Evolutionary conservation across 306 rosid genomes (phyloP), one percentile per base, ranked within the genome.

Genomic region (Quercus glauca): DNA sequence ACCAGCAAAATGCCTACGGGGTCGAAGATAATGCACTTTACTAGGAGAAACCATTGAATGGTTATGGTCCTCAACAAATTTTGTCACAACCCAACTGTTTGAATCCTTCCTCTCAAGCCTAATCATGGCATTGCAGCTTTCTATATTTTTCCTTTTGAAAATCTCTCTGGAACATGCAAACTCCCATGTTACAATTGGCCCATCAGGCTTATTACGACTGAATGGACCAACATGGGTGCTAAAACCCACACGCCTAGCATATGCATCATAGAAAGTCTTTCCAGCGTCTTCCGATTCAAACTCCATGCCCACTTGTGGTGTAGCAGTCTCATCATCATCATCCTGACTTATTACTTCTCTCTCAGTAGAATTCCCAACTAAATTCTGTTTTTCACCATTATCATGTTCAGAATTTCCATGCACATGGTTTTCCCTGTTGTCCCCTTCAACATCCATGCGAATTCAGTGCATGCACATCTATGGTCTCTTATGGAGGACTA

Each of bases 61-160:
- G 80, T 85, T 92, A 80, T 92, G 97, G 61, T 92, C 93, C 83
- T 90, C 92, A 75, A 89, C 85, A 90, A 92, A 90, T 82, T 87
- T 90, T 12, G 97, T 89, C 21, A 83, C 85, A 14, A 77, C 74
- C 94, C 97, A 92, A 56, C 75, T 69, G 53, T 80, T 78, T 61
- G 80, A 81, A 80, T 87, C 89, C 82, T 85, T 92, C 73, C 88
- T 86, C 82, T 90, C 93, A 56, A 92, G 71, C 69, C 92, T 88
- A 78, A 92, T 83, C 94, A 89, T 85, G 26, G 94, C 97, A 83
- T 89, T 83, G 84, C 97, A 92, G 77, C 92, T 90, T 80, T 86
- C 94, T 29, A 89, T 80, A 61, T 89, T 92, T 79, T 90, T 90
- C 78, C 89, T 87, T 87, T 76, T 92, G 31, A 83, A 83, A 55